phyloP scores from a whole-genome alignment of 176 grass and related monocot genomes.

The Eleusine coracana region DNA sequence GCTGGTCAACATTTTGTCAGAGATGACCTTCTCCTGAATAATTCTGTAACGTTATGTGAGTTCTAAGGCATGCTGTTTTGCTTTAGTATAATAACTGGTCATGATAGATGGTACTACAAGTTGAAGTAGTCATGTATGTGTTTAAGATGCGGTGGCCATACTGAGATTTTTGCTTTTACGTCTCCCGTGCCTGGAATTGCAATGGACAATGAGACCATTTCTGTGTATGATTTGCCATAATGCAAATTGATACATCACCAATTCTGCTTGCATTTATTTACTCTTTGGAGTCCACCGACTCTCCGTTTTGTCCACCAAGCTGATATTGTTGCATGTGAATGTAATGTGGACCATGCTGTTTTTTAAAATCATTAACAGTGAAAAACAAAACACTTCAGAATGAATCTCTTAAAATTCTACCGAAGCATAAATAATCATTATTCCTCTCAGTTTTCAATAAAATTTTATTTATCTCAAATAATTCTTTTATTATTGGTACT shows the following conservation, averaged over 20 bases:
- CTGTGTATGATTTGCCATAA: not conserved
- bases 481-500: not conserved
- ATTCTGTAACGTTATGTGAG: not conserved
- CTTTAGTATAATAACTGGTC: no score
- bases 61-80: not conserved
- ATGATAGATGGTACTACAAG: no score
- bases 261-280: not conserved
- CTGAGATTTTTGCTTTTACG: not conserved
- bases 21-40: not conserved
- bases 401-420: not conserved
- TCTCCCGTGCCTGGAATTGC: not conserved
- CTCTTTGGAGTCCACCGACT: not conserved
- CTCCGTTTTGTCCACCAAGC: not conserved
- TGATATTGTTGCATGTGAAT: not conserved
- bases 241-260: not conserved
- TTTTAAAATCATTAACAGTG: not conserved
- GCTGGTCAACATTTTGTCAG: not conserved
- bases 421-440: not conserved
- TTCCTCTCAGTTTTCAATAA: not conserved
- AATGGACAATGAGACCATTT: not conserved
- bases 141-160: not conserved
- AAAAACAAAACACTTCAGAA: not conserved
- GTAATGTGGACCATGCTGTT: not conserved
- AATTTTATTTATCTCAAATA: not conserved
- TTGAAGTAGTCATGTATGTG: not conserved